Base-by-base conservation (phyloP, 1,284 basidiomycete species). In the Marasmius fiardii region DNA sequence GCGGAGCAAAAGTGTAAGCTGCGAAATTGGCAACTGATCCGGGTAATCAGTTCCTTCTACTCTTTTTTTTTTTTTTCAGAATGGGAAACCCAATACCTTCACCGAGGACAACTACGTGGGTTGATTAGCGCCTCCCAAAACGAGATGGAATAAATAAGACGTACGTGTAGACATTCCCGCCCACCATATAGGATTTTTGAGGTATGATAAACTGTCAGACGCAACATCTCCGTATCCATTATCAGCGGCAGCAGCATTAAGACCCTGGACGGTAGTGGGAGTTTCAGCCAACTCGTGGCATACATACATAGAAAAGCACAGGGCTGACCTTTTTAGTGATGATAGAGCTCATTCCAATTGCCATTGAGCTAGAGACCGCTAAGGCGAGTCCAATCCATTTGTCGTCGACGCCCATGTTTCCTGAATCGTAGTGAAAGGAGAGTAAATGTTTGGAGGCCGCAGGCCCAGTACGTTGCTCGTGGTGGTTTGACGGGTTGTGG, bases 181-280 rank as follows among this genome's bases (percentile, higher is more conserved):
- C 97, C 96, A 99, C 96, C 97, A 99, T 65, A 97, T 90, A 31
- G 94, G 92, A 76, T 94, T 99, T 63, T 81, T 85, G 51, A 99
- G 78, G 72, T 99, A 99, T 18, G 90, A 73, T 62, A 89, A 77
- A 67, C 90, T 88, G 54, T 94, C 93, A 1, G 91, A 90, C 55
- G 88, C 82, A 49, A 79, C 74, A 24, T 73, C 74, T 62, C 85
- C 86, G 51, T 74, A 71, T 31, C 73, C 74, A 55, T 71, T 78
- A 53, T 78, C 75, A 61, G 79, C 74, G 8, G 83, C 83, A 50
- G 92, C 88, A 66, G 93, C 90, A 63, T 89, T 94, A 37, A 95
- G 74, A 43, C 92, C 93, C 92, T 94, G 61, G 18, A 63, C 54
- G 20, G 21, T 14, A 18, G 16, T 50, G n/a, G 52, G 60, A 26